phyloP scores from a whole-genome alignment of 2,329 filamentous ascomycete species.

The Zarea fungicola region DNA sequence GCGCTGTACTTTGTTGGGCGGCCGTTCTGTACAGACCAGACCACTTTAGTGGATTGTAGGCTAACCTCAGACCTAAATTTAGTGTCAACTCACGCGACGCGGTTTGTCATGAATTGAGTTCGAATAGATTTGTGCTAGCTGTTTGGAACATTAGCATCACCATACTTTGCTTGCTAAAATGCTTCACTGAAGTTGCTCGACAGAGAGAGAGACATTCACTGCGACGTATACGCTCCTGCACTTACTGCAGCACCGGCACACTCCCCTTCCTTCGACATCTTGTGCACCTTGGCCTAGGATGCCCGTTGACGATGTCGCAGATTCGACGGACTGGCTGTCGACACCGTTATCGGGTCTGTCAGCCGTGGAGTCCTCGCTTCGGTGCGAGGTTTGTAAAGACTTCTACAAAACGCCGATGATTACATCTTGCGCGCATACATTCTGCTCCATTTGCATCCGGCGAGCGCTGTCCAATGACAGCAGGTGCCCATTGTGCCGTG shows the following conservation, averaged over 20 bases:
- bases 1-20: no score
- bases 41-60: background rate
- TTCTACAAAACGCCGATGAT: constrained; percentile 94
- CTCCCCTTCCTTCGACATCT: background rate
- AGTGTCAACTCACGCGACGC: constrained; percentile 8
- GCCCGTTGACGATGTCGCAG: constrained; percentile 47
- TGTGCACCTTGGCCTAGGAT: constrained; percentile 19
- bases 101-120: constrained; percentile 1
- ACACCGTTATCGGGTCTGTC: constrained; percentile 64
- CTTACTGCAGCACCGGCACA: background rate
- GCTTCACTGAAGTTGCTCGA: background rate
- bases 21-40: no score
- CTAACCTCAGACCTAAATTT: no score
- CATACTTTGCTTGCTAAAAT: background rate
- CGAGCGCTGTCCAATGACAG: constrained; percentile 76
- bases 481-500: constrained; percentile 80
- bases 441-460: constrained; percentile 93
- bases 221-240: no score
- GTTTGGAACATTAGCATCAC: no score
- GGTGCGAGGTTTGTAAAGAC: constrained; percentile 97
- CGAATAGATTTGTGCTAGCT: no score
- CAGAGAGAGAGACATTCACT: background rate
- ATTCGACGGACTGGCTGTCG: constrained; percentile 79
- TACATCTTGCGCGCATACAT: constrained; percentile 90
- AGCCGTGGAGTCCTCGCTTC: constrained; percentile 74